These are phyloP conservation scores for Tetradesmus obliquus DNA, from an alignment of 139 green algal species.

Conservation along the genomic window DNA sequence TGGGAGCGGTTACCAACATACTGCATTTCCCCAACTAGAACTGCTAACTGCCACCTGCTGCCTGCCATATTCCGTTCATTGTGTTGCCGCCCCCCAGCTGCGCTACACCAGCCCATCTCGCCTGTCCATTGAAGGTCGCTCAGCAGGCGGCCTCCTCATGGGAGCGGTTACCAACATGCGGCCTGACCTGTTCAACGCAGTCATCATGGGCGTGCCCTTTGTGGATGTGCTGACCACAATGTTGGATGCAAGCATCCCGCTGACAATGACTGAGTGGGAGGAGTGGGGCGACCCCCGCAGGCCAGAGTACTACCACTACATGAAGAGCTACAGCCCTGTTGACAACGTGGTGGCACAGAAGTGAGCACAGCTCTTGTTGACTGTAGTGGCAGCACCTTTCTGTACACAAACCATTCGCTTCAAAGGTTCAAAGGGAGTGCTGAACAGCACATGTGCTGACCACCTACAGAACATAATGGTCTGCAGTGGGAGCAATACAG, in stretches of 20 bases:
- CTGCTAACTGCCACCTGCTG: too few relatives aligned
- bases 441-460: too few relatives aligned
- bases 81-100: conserved; percentile 15
- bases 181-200: conserved; percentile 80
- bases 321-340: conserved; percentile 90
- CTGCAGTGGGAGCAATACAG: too few relatives aligned
- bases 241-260: conserved; percentile 79
- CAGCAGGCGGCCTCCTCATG: conserved; percentile 81
- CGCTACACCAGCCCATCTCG: conserved; percentile 57
- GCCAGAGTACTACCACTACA: conserved; percentile 86
- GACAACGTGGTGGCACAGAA: conserved; percentile 83
- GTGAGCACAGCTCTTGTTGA: neutral
- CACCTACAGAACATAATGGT: too few relatives aligned
- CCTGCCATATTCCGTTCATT: neutral
- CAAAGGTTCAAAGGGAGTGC: too few relatives aligned
- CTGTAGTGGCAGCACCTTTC: too few relatives aligned
- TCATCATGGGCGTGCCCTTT: conserved; percentile 88
- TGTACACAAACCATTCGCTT: too few relatives aligned
- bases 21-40: too few relatives aligned
- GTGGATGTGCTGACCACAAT: conserved; percentile 88
- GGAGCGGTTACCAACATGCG: conserved; percentile 88
- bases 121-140: conserved; percentile 75
- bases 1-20: too few relatives aligned
- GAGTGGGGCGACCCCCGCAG: conserved; percentile 61
- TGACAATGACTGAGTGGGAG: conserved; percentile 73